phyloP scores from a whole-genome alignment of 768 basidiomycete genomes.

The Tricholoma matsutake region DNA sequence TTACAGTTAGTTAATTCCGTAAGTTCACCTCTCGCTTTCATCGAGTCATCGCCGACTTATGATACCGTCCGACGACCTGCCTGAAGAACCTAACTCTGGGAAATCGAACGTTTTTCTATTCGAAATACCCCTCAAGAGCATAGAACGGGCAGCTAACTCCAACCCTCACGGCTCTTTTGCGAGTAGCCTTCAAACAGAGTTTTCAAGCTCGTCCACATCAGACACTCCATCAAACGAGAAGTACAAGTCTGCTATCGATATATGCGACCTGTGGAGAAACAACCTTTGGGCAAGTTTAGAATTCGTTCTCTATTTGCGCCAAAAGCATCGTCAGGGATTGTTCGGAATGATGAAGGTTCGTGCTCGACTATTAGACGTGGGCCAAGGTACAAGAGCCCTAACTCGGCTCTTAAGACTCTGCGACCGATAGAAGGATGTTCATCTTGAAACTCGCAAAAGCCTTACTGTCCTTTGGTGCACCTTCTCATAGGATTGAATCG shows the following conservation, averaged over 20 bases:
- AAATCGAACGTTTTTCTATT: background rate
- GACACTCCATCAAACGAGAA: background rate
- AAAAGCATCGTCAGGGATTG: slow-evolving; percentile 21
- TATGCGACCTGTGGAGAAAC: background rate
- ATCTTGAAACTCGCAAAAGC: slow-evolving; percentile 84
- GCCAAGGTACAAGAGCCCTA: background rate
- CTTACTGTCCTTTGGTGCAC: slow-evolving; percentile 90
- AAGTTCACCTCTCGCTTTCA: too few species aligned
- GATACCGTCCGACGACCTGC: background rate
- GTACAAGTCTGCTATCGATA: background rate
- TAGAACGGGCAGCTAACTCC: background rate
- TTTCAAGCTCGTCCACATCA: too few species aligned
- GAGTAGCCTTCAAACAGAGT: background rate
- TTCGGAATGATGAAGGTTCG: slow-evolving; percentile 48
- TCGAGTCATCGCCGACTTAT: background rate
- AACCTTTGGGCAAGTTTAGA: background rate
- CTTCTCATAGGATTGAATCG: slow-evolving; percentile 89
- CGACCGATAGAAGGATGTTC: slow-evolving; percentile 53
- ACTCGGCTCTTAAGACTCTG: slow-evolving; percentile 28
- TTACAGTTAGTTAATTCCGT: too few species aligned
- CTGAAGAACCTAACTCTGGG: background rate
- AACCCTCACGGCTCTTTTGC: background rate
- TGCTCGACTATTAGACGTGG: background rate
- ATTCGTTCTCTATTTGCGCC: background rate
- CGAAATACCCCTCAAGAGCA: background rate